Base-by-base conservation (phyloP, 73 alveolate species). In the Paramecium caudatum region DNA sequence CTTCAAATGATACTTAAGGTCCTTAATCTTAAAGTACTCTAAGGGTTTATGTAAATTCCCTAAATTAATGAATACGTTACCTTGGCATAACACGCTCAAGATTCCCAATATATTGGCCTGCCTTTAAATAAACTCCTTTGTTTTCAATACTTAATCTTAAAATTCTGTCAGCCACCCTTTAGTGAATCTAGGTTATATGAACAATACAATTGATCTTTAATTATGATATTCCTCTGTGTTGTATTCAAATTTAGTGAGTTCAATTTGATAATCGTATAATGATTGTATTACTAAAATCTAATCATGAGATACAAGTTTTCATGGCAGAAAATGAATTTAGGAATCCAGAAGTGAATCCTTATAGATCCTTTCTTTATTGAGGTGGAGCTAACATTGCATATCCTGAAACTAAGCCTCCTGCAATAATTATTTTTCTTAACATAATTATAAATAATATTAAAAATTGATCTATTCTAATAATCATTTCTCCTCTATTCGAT, bases 31-130 rank as follows among this genome's bases (percentile, higher is more conserved):
- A 63, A 4, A 86, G 33, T 0, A 86, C 93, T 47, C 33, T 86
- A 23, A 86, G 34, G 4, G 84, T 78, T 49, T 86, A 70, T 61
- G 93, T 86, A 46, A 62, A 86, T 86, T 86, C 93, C 34, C 93
- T 83, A 25, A 48, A 47, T 15, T 47, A 30, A 12, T 23, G 21
- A 50, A 10, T n/a, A 0, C 5, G 19, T 8, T 83, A 83, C 92
- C 90, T 92, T 17, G 96, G 96, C 90, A 87, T 91, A 23, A 92
- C 87, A 55, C 94, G 74, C 30, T 92, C 96, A n/a, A 92, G 81
- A 27, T 91, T 82, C 8, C 96, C 94, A 10, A 92, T 36, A 90
- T 92, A 92, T 88, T 92, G 49, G 0, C 96, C 96, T 2, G 91
- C 92, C 45, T 92, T 92, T n/a, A 88, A 90, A 43, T 92, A 92